Base-by-base conservation (phyloP, 2,329 filamentous ascomycete genomes). In the Daldinia eschscholtzii region DNA sequence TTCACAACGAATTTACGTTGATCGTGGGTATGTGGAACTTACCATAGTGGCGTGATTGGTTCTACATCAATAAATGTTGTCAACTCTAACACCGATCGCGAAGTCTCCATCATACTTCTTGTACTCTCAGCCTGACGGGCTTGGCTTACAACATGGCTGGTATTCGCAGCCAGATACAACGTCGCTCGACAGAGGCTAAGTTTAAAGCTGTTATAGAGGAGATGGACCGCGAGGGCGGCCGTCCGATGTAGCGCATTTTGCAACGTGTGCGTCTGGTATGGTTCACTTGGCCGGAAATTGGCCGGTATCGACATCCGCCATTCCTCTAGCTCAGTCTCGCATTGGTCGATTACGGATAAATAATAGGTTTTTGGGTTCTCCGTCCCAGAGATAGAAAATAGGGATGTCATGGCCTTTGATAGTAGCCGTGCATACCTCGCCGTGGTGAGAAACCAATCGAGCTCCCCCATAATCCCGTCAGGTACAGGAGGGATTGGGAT, bases 21-120 rank as follows among this genome's bases (percentile, higher is more conserved):
- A 33, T 33, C 9, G 9, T 33, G 30, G 26, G n/a, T 39, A 13
- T 39, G 10, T 26, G 7, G 10, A 37, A 52, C 70, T 39, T 56
- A 77, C 76, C 77, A 79, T 1, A 77, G 61, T 6, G 74, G 74
- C 4, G 75, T 76, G 7, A 75, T 72, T 0, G 78, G 74, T 46
- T 77, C 75, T 2, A 79, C 74, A 9, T 79, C 76, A 33, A 79
- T 75, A 0, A 67, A 67, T 13, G 59, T 48, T 2, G 77, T 76
- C 46, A 77, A 50, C 62, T 78, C 77, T 9, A 80, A 64, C 1
- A 79, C 74, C 0, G 74, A 69, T 6, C 76, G 70, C 2, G 76
- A 72, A 12, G 72, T 70, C 5, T 70, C 57, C 50, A 77, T 67
- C 30, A 76, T 71, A 4, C 57, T 44, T 23, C 67, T 74, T 46